These are phyloP conservation scores for Nymphaea colorata DNA, from an alignment of 164 flowering plant genomes.

Conservation along the genomic window DNA sequence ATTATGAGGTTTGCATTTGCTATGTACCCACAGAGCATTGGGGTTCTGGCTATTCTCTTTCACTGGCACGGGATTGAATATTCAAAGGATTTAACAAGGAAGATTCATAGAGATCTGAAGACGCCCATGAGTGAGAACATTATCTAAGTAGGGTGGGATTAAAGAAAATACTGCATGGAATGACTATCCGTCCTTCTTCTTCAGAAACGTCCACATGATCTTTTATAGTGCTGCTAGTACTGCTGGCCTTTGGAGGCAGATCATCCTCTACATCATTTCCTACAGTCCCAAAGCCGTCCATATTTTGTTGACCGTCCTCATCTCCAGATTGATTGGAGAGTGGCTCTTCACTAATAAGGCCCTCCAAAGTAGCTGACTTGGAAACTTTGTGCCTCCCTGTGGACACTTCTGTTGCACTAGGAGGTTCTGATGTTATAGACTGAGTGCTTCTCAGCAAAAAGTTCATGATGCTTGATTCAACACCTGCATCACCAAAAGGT, in stretches of 20 bases:
- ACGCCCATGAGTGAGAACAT: no score
- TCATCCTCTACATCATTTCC: conserved; percentile 15
- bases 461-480: conserved; percentile 41
- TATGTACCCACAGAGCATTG: no score
- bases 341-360: conserved; percentile 68
- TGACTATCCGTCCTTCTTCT: conserved; percentile 79
- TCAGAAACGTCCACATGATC: conserved; percentile 58
- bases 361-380: conserved; percentile 47
- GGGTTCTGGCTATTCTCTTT: no score
- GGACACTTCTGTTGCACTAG: conserved; percentile 21
- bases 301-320: conserved; percentile 23
- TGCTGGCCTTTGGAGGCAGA: conserved; percentile 16
- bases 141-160: conserved; percentile 1
- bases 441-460: conserved; percentile 55
- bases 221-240: conserved; percentile 16
- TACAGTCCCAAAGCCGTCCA: conserved; percentile 20
- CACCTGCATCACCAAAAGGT: conserved; percentile 16
- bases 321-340: conserved; percentile 16
- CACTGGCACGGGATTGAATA: no score
- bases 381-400: conserved; percentile 11
- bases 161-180: conserved; percentile 57
- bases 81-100: no score
- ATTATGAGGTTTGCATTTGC: no score
- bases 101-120: no score
- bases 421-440: conserved; percentile 22